Evolutionary conservation across 2,329 filamentous ascomycete genomes (phyloP).

Genomic region (Pseudogymnoascus sp.): DNA sequence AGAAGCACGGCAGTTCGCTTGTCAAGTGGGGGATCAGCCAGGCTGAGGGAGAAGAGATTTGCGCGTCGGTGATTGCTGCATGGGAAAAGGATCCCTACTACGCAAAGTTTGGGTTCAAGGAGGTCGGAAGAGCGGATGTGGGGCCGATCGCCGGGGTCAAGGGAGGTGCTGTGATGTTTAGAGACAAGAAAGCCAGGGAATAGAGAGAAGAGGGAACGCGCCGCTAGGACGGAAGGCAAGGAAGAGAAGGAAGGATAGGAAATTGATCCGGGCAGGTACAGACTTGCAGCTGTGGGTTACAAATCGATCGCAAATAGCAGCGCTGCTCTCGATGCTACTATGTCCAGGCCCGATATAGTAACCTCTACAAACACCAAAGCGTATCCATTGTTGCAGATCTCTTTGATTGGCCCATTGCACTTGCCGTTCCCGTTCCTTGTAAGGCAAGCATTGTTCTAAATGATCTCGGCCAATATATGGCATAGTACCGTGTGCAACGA

Average conservation of each 20-base stretch:
- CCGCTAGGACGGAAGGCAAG: neutral
- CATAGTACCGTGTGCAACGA: neutral
- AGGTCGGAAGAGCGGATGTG: slow-evolving; percentile 28
- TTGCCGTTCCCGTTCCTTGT: neutral
- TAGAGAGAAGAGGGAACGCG: neutral
- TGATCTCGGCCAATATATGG: neutral
- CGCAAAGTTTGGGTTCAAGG: slow-evolving; percentile 24
- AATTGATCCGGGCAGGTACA: neutral
- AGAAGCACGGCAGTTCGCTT: slow-evolving; percentile 31
- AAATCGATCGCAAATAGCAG: neutral
- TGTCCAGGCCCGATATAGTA: neutral
- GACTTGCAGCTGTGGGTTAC: neutral
- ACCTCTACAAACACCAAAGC: neutral
- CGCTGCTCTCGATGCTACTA: neutral
- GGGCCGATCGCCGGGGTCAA: slow-evolving; percentile 26
- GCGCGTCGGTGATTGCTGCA: slow-evolving; percentile 34
- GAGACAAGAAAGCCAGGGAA: slow-evolving; percentile 10
- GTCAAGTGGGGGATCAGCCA: slow-evolving; percentile 36
- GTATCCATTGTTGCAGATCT: neutral
- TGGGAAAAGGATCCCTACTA: slow-evolving; percentile 36
- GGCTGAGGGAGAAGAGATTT: slow-evolving; percentile 31
- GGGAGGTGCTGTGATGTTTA: slow-evolving; percentile 30
- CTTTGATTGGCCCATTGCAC: neutral
- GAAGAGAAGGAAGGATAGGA: neutral
- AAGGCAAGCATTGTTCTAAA: neutral